These are phyloP conservation scores for Actinidia arguta DNA, from an alignment of 179 eudicot genomes.

Conservation along the genomic window DNA sequence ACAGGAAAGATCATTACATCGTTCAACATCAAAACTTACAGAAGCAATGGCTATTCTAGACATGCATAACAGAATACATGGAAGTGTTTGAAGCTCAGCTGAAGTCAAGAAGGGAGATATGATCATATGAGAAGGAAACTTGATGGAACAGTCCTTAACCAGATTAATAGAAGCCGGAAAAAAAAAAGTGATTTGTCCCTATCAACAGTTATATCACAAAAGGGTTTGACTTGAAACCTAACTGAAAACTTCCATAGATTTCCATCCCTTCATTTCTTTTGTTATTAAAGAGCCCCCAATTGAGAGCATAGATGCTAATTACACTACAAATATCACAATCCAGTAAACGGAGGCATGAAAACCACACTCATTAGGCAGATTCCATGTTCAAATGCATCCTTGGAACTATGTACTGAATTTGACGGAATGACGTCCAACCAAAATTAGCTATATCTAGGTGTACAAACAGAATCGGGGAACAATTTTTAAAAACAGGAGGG, in stretches of 20 bases:
- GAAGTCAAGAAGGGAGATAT: too few species aligned
- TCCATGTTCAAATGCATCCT: not conserved
- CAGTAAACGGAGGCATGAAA: not conserved
- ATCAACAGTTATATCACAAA: too few species aligned
- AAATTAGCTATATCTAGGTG: constrained; percentile 5
- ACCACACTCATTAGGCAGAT: not conserved
- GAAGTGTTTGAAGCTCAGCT: too few species aligned
- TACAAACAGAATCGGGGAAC: not conserved
- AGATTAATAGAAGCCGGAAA: too few species aligned
- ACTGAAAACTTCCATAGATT: not conserved
- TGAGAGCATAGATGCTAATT: constrained; percentile 4
- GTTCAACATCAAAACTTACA: not conserved
- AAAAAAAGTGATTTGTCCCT: too few species aligned
- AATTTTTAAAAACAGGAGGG: not conserved
- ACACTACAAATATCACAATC: not conserved
- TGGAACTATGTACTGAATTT: not conserved
- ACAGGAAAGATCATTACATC: not conserved
- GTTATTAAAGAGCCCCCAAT: not conserved
- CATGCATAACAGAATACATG: not conserved
- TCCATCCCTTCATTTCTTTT: not conserved
- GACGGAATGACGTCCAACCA: not conserved
- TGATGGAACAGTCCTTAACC: too few species aligned
- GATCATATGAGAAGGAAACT: too few species aligned
- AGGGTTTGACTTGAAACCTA: not conserved
- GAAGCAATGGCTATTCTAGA: not conserved